Evolutionary conservation across 495 filamentous ascomycete genomes (phyloP).

Genomic region (Thermothielavioides terrestris): DNA sequence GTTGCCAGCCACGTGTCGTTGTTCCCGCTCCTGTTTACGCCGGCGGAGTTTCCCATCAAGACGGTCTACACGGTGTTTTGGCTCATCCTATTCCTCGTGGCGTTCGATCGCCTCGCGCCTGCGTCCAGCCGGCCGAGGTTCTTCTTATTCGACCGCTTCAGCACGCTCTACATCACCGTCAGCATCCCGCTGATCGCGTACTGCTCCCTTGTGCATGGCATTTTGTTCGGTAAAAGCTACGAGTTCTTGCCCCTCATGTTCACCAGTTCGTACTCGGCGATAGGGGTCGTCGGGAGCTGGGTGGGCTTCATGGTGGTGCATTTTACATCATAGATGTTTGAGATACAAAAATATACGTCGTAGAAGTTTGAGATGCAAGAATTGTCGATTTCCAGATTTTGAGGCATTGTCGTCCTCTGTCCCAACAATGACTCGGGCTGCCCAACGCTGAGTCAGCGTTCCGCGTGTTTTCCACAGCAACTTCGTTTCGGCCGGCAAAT

Average conservation of each 20-base stretch:
- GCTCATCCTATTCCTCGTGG: slow-evolving; percentile 75
- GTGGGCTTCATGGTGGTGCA: slow-evolving; percentile 90
- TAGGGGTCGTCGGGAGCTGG: slow-evolving; percentile 97
- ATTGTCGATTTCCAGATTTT: too few species aligned
- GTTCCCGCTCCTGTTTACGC: slow-evolving; percentile 88
- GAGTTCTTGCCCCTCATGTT: slow-evolving; percentile 97
- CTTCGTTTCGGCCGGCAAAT: too few species aligned
- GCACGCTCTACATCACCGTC: slow-evolving; percentile 76
- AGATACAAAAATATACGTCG: too few species aligned
- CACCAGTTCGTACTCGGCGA: slow-evolving; percentile 85
- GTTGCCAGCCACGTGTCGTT: slow-evolving; percentile 92
- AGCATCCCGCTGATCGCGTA: slow-evolving; percentile 86
- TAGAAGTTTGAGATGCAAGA: too few species aligned
- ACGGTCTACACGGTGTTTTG: slow-evolving; percentile 88
- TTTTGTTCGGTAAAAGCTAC: slow-evolving; percentile 72
- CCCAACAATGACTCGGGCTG: too few species aligned
- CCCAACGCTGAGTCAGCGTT: too few species aligned
- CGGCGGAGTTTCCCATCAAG: slow-evolving; percentile 87
- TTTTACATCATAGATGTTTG: slow-evolving; percentile 64
- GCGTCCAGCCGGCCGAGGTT: slow-evolving; percentile 63
- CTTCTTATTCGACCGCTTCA: slow-evolving; percentile 84
- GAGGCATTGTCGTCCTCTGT: too few species aligned
- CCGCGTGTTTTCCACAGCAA: too few species aligned
- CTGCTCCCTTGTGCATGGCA: slow-evolving; percentile 71
- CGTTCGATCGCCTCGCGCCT: slow-evolving; percentile 81